A percentile compares a stretch with the other conserved stretches of the same genome.
phyloP scores from a whole-genome alignment of 1,284 basidiomycete genomes.

The Prillingera fragicola region DNA sequence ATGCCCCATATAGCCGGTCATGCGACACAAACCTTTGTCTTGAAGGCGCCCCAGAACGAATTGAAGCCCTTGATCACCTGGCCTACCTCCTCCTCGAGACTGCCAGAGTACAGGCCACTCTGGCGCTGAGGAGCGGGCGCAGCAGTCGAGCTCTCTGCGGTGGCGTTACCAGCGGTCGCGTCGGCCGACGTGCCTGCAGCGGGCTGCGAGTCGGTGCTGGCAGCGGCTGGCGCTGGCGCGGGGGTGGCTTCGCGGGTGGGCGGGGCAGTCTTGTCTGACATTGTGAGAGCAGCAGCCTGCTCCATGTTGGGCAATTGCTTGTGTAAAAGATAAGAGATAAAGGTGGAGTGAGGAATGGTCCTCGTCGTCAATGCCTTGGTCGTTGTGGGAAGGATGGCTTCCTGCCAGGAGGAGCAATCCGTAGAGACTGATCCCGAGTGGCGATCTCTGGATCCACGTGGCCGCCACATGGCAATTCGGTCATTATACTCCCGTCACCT shows the following conservation, averaged over 20 bases:
- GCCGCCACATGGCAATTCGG: too few relatives aligned
- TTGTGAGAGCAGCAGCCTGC: constrained; percentile 16
- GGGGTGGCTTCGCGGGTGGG: constrained; percentile 9
- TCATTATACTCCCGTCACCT: too few relatives aligned
- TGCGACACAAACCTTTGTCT: constrained; percentile 65
- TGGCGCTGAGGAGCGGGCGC: constrained; percentile 47
- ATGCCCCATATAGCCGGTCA: neutral
- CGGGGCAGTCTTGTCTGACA: constrained; percentile 12
- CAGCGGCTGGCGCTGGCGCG: constrained; percentile 1
- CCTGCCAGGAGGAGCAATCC: too few relatives aligned
- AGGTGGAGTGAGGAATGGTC: too few relatives aligned
- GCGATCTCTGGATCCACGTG: too few relatives aligned
- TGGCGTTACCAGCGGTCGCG: constrained; percentile 1
- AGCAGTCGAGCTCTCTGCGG: too few relatives aligned
- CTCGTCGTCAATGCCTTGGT: too few relatives aligned
- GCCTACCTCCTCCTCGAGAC: constrained; percentile 74
- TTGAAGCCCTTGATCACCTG: constrained; percentile 77
- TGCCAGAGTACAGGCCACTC: constrained; percentile 48
- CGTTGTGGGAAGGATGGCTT: too few relatives aligned
- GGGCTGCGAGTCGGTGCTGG: constrained; percentile 5
- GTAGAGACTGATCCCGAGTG: too few relatives aligned
- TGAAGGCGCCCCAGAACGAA: constrained; percentile 76
- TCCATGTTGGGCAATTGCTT: constrained; percentile 17
- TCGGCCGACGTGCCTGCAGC: constrained; percentile 7
- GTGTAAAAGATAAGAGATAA: too few relatives aligned